These are phyloP conservation scores for Prototheca cutis DNA, from an alignment of 163 green algal genomes.

Conservation along the genomic window DNA sequence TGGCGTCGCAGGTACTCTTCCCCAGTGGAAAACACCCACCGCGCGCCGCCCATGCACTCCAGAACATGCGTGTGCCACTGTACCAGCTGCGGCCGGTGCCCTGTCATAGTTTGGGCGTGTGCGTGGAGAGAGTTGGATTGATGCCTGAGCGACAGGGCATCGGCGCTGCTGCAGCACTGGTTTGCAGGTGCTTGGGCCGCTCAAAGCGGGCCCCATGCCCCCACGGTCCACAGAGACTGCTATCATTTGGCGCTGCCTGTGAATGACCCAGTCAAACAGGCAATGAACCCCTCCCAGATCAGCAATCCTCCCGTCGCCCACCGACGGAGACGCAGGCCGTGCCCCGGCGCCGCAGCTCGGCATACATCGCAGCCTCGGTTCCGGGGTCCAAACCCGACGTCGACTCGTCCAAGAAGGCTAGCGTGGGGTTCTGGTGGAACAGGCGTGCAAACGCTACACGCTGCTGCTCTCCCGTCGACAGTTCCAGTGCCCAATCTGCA, in stretches of 20 bases:
- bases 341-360: constrained; percentile 22
- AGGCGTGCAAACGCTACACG: constrained; percentile 74
- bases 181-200: too few species aligned
- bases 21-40: constrained; percentile 24
- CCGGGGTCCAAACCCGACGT: constrained; percentile 58
- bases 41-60: constrained; percentile 23
- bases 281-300: too few species aligned
- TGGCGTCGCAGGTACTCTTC: constrained; percentile 9
- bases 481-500: constrained; percentile 61
- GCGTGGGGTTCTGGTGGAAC: constrained; percentile 52
- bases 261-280: too few species aligned
- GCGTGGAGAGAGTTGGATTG: too few species aligned
- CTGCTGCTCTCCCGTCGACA: constrained; percentile 76
- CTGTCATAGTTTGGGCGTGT: constrained; percentile 9
- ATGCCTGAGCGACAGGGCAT: too few species aligned
- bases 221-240: too few species aligned
- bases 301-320: too few species aligned
- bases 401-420: constrained; percentile 81
- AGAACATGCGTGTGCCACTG: constrained; percentile 70
- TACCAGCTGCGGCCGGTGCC: constrained; percentile 57
- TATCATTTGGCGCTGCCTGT: too few species aligned
- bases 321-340: constrained; percentile 29
- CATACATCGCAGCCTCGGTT: constrained; percentile 58
- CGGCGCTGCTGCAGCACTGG: too few species aligned
- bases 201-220: too few species aligned